phyloP scores from a whole-genome alignment of 139 green algal species.

The Chlorella ohadii region DNA sequence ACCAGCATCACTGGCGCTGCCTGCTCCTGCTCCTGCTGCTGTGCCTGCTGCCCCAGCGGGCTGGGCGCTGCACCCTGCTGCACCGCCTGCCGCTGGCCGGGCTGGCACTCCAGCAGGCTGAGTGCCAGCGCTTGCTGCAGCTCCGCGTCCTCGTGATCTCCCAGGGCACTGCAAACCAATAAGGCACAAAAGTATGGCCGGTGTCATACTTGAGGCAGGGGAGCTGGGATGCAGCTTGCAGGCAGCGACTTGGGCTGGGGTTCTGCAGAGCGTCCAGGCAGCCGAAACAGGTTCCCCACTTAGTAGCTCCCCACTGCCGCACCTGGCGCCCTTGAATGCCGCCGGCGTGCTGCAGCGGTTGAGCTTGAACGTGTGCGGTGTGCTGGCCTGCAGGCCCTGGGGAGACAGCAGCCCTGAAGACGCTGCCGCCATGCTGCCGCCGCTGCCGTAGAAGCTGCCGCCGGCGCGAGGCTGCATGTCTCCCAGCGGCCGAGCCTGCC shows the following conservation, averaged over 20 bases:
- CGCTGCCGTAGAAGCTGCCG: not conserved
- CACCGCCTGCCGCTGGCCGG: not conserved
- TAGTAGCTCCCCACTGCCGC: not conserved
- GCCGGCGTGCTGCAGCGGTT: not conserved
- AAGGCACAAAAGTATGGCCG: too few relatives aligned
- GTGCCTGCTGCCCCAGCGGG: not conserved
- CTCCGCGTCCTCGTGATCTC: conserved; percentile 3
- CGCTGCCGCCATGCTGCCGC: not conserved
- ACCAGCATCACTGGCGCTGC: not conserved
- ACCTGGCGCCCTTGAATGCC: not conserved
- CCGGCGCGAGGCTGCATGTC: not conserved
- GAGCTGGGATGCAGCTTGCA: not conserved
- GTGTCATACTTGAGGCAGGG: too few relatives aligned
- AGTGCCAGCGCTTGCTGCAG: conserved; percentile 18
- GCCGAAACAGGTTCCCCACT: not conserved
- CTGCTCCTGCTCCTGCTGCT: not conserved
- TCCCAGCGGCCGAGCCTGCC: not conserved
- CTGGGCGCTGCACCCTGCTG: not conserved
- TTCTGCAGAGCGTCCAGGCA: too few relatives aligned
- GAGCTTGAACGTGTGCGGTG: too few relatives aligned
- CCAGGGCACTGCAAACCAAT: not conserved
- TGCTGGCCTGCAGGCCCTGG: not conserved
- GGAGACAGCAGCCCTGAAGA: not conserved
- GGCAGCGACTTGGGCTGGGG: too few relatives aligned
- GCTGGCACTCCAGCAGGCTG: conserved; percentile 17